Conservation (phyloP, 768 basidiomycete genomes). For the Trametes cinnabarina region DNA sequence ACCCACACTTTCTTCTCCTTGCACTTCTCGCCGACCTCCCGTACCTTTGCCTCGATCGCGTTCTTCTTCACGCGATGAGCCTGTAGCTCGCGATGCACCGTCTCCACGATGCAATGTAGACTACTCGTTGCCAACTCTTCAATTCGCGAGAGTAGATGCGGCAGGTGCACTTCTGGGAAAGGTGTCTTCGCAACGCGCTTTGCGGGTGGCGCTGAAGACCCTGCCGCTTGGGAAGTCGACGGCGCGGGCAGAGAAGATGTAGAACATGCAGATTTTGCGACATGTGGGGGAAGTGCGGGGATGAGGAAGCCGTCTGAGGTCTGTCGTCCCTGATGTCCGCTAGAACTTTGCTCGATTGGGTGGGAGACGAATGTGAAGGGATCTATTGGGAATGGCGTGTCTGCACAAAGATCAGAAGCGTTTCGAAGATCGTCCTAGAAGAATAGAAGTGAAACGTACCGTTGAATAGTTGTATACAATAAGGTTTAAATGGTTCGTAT, state of each 20-base stretch:
- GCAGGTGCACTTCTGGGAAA: slow-evolving; percentile 69
- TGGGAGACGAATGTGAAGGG: slow-evolving; percentile 73
- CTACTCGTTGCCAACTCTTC: slow-evolving; percentile 57
- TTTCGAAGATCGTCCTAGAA: slow-evolving; percentile 1
- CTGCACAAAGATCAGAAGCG: slow-evolving; percentile 35
- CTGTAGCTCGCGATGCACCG: slow-evolving; percentile 67
- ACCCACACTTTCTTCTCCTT: slow-evolving; percentile 75
- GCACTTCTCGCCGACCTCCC: slow-evolving; percentile 73
- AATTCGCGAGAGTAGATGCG: slow-evolving; percentile 62
- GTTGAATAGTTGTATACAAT: slow-evolving; percentile 81
- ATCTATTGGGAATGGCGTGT: slow-evolving; percentile 69
- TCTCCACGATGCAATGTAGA: slow-evolving; percentile 66
- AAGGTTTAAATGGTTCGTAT: slow-evolving; percentile 68
- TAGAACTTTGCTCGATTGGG: slow-evolving; percentile 38
- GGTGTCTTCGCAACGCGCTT: slow-evolving; percentile 46
- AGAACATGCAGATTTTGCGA: slow-evolving; percentile 7
- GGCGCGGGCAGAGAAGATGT: not conserved
- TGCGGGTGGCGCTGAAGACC: slow-evolving; percentile 12
- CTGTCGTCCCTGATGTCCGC: slow-evolving; percentile 25
- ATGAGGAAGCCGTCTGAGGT: slow-evolving; percentile 42
- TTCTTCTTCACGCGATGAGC: slow-evolving; percentile 78
- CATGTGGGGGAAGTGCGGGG: slow-evolving; percentile 29
- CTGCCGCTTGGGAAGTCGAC: not conserved
- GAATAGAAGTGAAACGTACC: slow-evolving; percentile 45
- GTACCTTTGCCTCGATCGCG: slow-evolving; percentile 76